Evolutionary conservation across 495 filamentous ascomycete species (phyloP), one percentile per base, ranked within the genome.

Genomic region (Recurvomyces mirabilis): DNA sequence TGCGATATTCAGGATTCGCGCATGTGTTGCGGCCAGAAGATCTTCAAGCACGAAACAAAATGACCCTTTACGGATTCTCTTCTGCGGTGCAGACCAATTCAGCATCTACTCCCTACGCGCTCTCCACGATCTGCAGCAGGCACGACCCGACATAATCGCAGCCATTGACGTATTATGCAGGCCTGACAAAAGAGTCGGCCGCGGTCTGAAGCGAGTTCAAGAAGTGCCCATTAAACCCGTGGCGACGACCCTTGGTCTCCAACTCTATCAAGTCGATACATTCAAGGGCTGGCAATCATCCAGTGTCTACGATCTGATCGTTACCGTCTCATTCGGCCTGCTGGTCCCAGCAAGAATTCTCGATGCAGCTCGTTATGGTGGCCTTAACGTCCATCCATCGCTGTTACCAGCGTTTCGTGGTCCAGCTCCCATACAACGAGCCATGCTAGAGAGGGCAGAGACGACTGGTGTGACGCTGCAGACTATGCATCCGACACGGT

Each of bases 321-420:
- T 96, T 25, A 87, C 87, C 18, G 93, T 95, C n/a, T 95, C 91
- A 5, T 98, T 96, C 60, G 91, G 91, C 3, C 72, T 93, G 13
- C 80, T 93, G 38, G 77, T 98, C 9, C 93, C 91, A 1, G 74
- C 76, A 4, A 70, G 82, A 3, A 72, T 94, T 13, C 69, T 96
- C 31, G 68, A 66, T 20, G 61, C 53, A 4, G 72, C 82, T 13
- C 70, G 72, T 43, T 94, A 89, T 64, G 87, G 88, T 46, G 91
- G 91, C 0, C 61, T 96, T 18, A 98, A 98, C 64, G 72, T 98
- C 3, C 91, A 98, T 58, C 91, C 91, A 1, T 95, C 89, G n/a
- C 59, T 94, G 5, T 75, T 98, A 11, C 91, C 91, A 6, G 78
- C 88, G 52, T 75, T 93, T 42, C 76, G 80, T 15, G 87, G 75